Evolutionary conservation across 2,329 filamentous ascomycete species (phyloP).

Genomic region (Ophiosphaerella herpotricha): DNA sequence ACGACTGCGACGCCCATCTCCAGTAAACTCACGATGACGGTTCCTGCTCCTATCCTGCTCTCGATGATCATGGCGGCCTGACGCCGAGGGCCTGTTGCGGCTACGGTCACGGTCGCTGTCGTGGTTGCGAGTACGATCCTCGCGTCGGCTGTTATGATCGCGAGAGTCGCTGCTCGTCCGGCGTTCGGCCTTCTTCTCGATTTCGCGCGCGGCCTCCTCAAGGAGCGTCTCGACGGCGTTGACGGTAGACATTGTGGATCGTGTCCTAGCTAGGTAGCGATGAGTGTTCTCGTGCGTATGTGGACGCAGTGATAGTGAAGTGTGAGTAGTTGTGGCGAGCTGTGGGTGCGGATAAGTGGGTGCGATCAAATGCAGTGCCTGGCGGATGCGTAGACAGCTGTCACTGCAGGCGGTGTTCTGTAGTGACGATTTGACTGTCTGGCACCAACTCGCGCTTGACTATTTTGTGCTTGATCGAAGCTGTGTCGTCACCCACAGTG

Average conservation of each 20-base stretch:
- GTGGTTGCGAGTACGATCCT: conserved; percentile 39
- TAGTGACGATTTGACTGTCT: conserved; percentile 17
- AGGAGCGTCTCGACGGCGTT: conserved; percentile 89
- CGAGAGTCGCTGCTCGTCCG: conserved; percentile 22
- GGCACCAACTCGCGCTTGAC: conserved; percentile 14
- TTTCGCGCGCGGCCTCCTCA: conserved; percentile 58
- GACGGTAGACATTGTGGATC: conserved; percentile 42
- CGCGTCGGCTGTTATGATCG: conserved; percentile 36
- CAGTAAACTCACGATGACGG: conserved; percentile 36
- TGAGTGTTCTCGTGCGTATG: conserved; percentile 25
- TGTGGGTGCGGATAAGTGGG: conserved; percentile 21
- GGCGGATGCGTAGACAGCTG: conserved; percentile 18
- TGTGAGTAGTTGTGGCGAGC: conserved; percentile 24
- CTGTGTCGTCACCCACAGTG: conserved; percentile 16
- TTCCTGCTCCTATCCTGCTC: conserved; percentile 28
- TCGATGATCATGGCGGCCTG: conserved; percentile 24
- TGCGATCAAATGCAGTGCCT: conserved; percentile 24
- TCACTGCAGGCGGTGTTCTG: conserved; percentile 11
- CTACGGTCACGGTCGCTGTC: conserved; percentile 39
- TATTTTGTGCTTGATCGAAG: conserved; percentile 17
- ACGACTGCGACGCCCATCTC: conserved; percentile 38
- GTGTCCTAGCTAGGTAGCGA: conserved; percentile 33
- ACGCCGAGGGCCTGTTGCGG: conserved; percentile 18
- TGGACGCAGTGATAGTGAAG: conserved; percentile 29
- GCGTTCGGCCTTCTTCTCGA: conserved; percentile 22